Base-by-base conservation (phyloP, 306 rosid species). In the Fagus crenata region DNA sequence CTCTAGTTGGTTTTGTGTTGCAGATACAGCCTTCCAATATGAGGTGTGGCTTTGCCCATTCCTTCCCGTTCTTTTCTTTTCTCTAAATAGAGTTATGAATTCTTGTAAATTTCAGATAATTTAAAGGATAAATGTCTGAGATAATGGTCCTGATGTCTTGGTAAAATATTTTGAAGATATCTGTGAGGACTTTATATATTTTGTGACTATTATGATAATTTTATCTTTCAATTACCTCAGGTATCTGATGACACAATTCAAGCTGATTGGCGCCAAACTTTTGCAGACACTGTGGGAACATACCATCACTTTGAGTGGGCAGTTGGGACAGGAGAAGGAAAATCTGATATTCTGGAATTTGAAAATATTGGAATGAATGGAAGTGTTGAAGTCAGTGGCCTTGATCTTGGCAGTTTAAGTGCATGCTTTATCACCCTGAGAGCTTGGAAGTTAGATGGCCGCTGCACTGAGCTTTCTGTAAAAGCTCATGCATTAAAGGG, bases 261-360 rank as follows among this genome's bases (percentile, higher is more conserved):
- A 83, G 99, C 97, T 49, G 98, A 96, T 83, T 96, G 99, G 99
- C 87, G 35, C 64, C 93, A 96, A 80, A 89, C 96, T 77, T 96
- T 96, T 81, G 82, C 93, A 1, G 99, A 96, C 71, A 81, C 92
- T 77, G 84, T 85, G 17, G 99, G 90, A 77, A 85, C 94, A 14
- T 96, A 91, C 79, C 91, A 91, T 87, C 92, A 93, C 84, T 96
- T 93, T 87, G 99, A 96, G 86, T 96, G 99, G 98, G 98, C 96
- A 71, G 99, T 96, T 80, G 99, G 99, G 77, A 87, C 99, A 72
- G 88, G 87, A 35, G 99, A 96, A 86, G 99, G 99, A 81, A 96
- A 93, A 86, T 87, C 85, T 49, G 99, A 96, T 86, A 93, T 96
- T 85, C 82, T 88, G 80, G 97, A 96, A 76, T 96, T 93, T 84